These are phyloP conservation scores for Daldinia grandis DNA, from an alignment of 495 filamentous ascomycete species.

Conservation along the genomic window DNA sequence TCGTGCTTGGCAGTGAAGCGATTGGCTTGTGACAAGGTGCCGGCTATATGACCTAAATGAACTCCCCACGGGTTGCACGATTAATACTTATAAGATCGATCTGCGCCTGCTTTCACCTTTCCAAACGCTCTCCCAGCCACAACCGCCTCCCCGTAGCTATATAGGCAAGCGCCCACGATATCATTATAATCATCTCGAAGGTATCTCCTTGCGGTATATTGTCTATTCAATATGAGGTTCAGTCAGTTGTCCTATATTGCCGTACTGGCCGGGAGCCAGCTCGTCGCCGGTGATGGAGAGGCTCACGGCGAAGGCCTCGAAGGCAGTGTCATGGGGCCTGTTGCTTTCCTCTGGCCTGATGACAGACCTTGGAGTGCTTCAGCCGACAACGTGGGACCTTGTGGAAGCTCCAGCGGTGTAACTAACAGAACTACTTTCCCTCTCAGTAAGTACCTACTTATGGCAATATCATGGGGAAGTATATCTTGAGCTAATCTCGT, in stretches of 20 bases:
- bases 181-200: neutral
- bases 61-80: constrained; percentile 24
- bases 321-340: constrained; percentile 58
- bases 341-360: constrained; percentile 62
- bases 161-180: constrained; percentile 8
- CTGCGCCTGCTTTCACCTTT: constrained; percentile 20
- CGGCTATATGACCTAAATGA: constrained; percentile 42
- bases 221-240: constrained; percentile 37
- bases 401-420: constrained; percentile 53
- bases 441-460: constrained; percentile 33
- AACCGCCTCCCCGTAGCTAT: constrained; percentile 8
- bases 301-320: constrained; percentile 45
- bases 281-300: constrained; percentile 28
- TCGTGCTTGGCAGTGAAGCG: constrained; percentile 27
- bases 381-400: constrained; percentile 58
- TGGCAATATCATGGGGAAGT: neutral
- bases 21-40: constrained; percentile 40
- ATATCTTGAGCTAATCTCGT: constrained; percentile 13
- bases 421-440: constrained; percentile 58
- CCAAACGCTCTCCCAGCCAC: constrained; percentile 24
- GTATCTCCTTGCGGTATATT: constrained; percentile 1
- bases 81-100: constrained; percentile 31
- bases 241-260: constrained; percentile 34
- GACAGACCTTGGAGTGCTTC: constrained; percentile 57
- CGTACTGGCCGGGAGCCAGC: constrained; percentile 22